Percentiles rank a stretch among this genome's conserved stretches.
These are phyloP conservation scores for Persicaria tinctoria DNA, from an alignment of 148 eudicot genomes.

Conservation along the genomic window DNA sequence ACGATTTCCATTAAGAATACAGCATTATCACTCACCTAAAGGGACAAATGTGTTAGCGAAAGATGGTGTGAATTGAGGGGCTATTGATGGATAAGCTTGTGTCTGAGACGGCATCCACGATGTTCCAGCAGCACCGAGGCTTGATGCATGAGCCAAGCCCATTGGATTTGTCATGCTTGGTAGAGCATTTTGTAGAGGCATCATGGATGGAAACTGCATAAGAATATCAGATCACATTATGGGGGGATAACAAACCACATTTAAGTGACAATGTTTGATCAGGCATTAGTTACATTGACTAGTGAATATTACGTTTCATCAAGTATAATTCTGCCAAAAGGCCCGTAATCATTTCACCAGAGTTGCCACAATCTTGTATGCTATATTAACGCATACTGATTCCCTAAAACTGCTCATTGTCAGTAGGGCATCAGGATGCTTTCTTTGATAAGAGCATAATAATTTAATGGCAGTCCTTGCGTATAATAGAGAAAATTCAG, in stretches of 20 bases:
- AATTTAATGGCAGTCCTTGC: neutral
- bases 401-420: neutral
- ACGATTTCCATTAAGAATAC: neutral
- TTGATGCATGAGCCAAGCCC: slow-evolving; percentile 40
- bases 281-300: neutral
- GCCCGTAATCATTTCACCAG: no score
- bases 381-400: neutral
- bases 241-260: no score
- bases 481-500: neutral
- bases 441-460: neutral
- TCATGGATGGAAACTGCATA: slow-evolving; percentile 77
- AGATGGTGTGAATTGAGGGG: slow-evolving; percentile 41
- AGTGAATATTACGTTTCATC: neutral
- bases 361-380: no score
- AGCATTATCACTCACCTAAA: slow-evolving; percentile 24
- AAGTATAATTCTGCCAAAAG: neutral
- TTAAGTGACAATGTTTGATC: neutral
- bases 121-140: slow-evolving; percentile 32
- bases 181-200: slow-evolving; percentile 67
- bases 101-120: slow-evolving; percentile 41
- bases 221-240: slow-evolving; percentile 5
- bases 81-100: slow-evolving; percentile 37
- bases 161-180: slow-evolving; percentile 45
- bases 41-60: slow-evolving; percentile 35
- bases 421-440: neutral